Evolutionary conservation across 2,329 filamentous ascomycete species (phyloP).

Genomic region (Alternaria brassicicola): DNA sequence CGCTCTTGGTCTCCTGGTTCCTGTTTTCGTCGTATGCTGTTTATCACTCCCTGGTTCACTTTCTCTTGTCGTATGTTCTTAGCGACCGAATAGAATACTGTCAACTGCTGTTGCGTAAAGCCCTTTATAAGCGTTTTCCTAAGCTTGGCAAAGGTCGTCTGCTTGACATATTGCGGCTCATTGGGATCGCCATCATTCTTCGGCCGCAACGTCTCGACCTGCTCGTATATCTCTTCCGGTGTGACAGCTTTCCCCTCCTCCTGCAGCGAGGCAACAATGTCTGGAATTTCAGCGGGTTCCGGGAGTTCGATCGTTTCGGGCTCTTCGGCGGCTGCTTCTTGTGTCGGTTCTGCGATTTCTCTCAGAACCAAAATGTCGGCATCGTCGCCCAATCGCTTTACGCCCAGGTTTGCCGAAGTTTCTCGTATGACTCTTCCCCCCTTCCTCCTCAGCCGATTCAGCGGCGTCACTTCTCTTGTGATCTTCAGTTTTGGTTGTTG

Average conservation of each 20-base stretch:
- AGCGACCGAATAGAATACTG: constrained; percentile 38
- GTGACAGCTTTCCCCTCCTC: constrained; percentile 28
- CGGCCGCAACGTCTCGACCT: constrained; percentile 42
- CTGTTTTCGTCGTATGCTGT: constrained; percentile 22
- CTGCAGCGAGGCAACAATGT: constrained; percentile 37
- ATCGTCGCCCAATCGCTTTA: constrained; percentile 43
- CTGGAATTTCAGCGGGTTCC: constrained; percentile 21
- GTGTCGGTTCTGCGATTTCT: constrained; percentile 26
- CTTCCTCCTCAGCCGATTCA: constrained; percentile 28
- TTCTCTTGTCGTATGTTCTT: constrained; percentile 28
- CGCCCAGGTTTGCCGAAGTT: constrained; percentile 37
- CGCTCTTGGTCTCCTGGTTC: constrained; percentile 15
- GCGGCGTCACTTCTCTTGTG: constrained; percentile 18
- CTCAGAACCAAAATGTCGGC: constrained; percentile 46
- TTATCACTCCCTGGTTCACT: constrained; percentile 24
- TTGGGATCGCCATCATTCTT: constrained; percentile 19
- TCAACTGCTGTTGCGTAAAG: constrained; percentile 41
- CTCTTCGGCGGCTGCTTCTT: neutral
- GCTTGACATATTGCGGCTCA: constrained; percentile 39
- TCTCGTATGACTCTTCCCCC: constrained; percentile 37
- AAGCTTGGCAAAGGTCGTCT: constrained; percentile 35
- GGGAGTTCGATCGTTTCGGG: constrained; percentile 10
- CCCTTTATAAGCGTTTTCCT: constrained; percentile 27
- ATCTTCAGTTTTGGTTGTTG: constrained; percentile 7
- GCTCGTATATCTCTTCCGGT: constrained; percentile 39